Evolutionary conservation across 2,329 filamentous ascomycete genomes (phyloP), one percentile per base, ranked within the genome.

Genomic region (Penicillium sp.): DNA sequence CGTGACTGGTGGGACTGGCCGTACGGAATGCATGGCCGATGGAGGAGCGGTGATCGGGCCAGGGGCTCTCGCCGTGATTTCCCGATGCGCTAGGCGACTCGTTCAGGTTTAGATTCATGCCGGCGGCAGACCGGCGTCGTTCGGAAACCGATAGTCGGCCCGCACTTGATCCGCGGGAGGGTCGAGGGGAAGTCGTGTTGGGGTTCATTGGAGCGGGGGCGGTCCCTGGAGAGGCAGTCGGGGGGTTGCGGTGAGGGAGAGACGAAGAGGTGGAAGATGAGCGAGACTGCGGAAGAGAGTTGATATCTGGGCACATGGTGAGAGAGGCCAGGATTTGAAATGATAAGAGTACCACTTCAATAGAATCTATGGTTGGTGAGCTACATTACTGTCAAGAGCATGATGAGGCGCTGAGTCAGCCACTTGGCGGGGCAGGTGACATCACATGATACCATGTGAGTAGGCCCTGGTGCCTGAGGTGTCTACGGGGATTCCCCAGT

Each of bases 271-370:
- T 68, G 14, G 75, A 74, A 33, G 73, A 71, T 4, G 77, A 79
- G 60, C 79, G 79, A 29, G 85, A 87, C 37, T 80, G 76, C 43
- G 86, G 84, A 57, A 91, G 81, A 7, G 87, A 87, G 79, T 91
- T 90, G 70, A 91, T 82, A 76, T 91, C 89, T 50, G 89, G 88
- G 63, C 87, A 84, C 88, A 91, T 90, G 54, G 22, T 55, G 42
- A 24, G 19, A n/a, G 13, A 19, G n/a, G 6, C 27, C 39, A 44
- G 24, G 19, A 44, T 31, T 43, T 7, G 31, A n/a, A 31, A 24
- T 39, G 49, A 47, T 29, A 53, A 14, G 21, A 11, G 8, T 47
- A 10, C n/a, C 53, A 47, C 54, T 54, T 43, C 33, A 29, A 22
- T 39, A 31, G 21, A 26, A 48, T 39, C 27, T 42, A 33, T 22